A percentile compares a stretch with the other conserved stretches of the same genome.
These are phyloP conservation scores for Pythium biforme DNA, from an alignment of 352 stramenopile species.

Conservation along the genomic window DNA sequence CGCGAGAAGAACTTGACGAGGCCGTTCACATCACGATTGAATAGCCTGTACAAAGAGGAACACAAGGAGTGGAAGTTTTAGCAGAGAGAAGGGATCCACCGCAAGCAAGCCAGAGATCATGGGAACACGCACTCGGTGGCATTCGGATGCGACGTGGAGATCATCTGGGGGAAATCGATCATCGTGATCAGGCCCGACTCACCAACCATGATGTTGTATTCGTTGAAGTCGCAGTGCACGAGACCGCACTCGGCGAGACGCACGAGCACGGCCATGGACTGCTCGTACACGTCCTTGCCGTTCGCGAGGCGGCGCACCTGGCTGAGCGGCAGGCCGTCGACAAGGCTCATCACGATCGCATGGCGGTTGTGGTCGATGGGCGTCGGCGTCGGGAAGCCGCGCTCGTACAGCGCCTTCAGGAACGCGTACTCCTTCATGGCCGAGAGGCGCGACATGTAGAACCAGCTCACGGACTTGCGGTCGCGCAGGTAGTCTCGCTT, in stretches of 20 bases:
- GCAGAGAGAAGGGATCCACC: too few species aligned
- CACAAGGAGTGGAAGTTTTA: too few species aligned
- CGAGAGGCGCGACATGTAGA: conserved; percentile 99
- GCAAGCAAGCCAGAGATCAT: too few species aligned
- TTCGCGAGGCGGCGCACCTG: conserved; percentile 92
- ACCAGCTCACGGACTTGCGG: conserved; percentile 95
- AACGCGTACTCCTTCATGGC: conserved; percentile 99
- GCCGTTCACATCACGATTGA: conserved; percentile 95
- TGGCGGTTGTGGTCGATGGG: conserved; percentile 98
- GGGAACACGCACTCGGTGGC: conserved; percentile 94
- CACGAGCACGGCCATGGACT: conserved; percentile 95
- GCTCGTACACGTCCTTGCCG: conserved; percentile 94
- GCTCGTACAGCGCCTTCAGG: conserved; percentile 96
- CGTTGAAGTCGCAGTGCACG: conserved; percentile 99
- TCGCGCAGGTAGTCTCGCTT: conserved; percentile 99
- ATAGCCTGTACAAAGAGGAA: conserved; percentile 53
- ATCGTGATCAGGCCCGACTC: conserved; percentile 94
- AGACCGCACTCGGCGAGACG: conserved; percentile 96
- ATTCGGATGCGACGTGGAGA: conserved; percentile 98
- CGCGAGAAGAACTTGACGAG: conserved; percentile 95
- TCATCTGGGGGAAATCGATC: conserved; percentile 99
- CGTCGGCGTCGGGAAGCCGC: conserved; percentile 96
- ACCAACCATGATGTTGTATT: conserved; percentile 99
- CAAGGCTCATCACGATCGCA: conserved; percentile 96
- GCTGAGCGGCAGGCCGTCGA: conserved; percentile 95